Percentiles rank a stretch among this genome's conserved stretches.
Conservation (phyloP, 106 monocot genomes). For the Phalaenopsis aphrodite region DNA sequence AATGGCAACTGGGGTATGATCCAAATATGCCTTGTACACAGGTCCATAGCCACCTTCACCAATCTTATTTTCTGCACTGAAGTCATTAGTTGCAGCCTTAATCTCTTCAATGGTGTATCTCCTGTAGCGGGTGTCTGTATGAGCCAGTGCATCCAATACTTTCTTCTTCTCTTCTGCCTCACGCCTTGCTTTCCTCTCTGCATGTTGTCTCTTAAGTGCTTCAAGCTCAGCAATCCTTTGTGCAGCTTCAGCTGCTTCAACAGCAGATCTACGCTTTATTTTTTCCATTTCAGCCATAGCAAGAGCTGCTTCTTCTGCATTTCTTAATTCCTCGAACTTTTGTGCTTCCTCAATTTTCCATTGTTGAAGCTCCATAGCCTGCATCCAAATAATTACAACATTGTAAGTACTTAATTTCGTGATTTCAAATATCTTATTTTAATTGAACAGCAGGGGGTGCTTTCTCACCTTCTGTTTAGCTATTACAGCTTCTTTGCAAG, state of each 20-base stretch:
- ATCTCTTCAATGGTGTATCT: slow-evolving; percentile 81
- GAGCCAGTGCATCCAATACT: slow-evolving; percentile 40
- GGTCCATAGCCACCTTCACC: slow-evolving; percentile 97
- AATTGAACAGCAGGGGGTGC: background rate
- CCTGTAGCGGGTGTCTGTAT: slow-evolving; percentile 53
- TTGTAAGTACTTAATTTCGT: background rate
- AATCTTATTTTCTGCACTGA: slow-evolving; percentile 48
- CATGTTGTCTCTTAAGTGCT: slow-evolving; percentile 41
- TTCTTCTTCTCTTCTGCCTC: slow-evolving; percentile 52
- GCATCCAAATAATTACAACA: background rate
- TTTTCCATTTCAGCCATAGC: slow-evolving; percentile 72
- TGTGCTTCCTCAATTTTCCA: slow-evolving; percentile 57
- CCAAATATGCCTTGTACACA: slow-evolving; percentile 55
- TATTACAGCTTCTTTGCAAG: slow-evolving; percentile 78
- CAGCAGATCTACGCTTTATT: slow-evolving; percentile 48
- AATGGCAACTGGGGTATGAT: slow-evolving; percentile 88
- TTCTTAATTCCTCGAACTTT: slow-evolving; percentile 51
- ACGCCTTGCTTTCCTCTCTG: slow-evolving; percentile 49
- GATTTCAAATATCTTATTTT: too few species aligned
- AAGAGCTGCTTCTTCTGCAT: slow-evolving; percentile 67
- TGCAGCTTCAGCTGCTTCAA: slow-evolving; percentile 58
- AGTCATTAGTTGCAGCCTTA: slow-evolving; percentile 48
- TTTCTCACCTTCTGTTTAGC: slow-evolving; percentile 63
- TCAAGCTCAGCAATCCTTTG: slow-evolving; percentile 56
- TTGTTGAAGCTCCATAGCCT: slow-evolving; percentile 61